Evolutionary conservation across 345 rosid genomes (phyloP), one percentile per base, ranked within the genome.

Genomic region (Citrus cavaleriei): DNA sequence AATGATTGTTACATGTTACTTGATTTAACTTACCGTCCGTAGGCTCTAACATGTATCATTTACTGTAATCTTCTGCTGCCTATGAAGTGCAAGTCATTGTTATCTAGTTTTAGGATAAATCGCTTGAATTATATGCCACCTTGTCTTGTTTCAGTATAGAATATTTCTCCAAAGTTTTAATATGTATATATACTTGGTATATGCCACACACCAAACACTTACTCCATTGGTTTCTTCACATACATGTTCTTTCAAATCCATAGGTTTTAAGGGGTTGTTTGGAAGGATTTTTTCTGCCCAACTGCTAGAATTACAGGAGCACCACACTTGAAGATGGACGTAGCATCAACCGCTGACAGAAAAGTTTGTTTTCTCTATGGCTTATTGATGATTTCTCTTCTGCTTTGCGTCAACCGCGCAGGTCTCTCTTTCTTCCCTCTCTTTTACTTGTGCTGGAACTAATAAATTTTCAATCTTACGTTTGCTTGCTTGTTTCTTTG

Each of bases 201-300:
- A 60, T 77, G 66, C 66, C 55, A 7, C 22, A 42, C 27, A n/a
- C 49, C n/a, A 28, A 25, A 7, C 10, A 38, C 30, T 57, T 16
- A 82, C 38, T 38, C 64, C 79, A 24, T 73, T n/a, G 81, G 76
- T 62, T 70, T 64, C 74, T 58, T 77, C 79, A 30, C 75, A 51
- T 35, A 7, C 9, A 34, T 28, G 10, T 28, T 40, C 24, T 40
- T 57, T 78, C 59, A 32, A 61, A n/a, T 70, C 51, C 54, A 22
- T 30, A 70, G 51, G n/a, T 42, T 54, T 68, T 25, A 34, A 67
- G 57, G 42, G 51, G 8, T 73, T 37, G 46, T 10, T 42, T 22
- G 4, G 60, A 42, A 40, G n/a, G 24, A 38, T 8, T 4, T 68
- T 21, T 46, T 37, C 7, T 19, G 62, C 64, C 6, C 25, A 54